Conservation (phyloP, 2,329 filamentous ascomycete species). For the Ophiostoma sp. region DNA sequence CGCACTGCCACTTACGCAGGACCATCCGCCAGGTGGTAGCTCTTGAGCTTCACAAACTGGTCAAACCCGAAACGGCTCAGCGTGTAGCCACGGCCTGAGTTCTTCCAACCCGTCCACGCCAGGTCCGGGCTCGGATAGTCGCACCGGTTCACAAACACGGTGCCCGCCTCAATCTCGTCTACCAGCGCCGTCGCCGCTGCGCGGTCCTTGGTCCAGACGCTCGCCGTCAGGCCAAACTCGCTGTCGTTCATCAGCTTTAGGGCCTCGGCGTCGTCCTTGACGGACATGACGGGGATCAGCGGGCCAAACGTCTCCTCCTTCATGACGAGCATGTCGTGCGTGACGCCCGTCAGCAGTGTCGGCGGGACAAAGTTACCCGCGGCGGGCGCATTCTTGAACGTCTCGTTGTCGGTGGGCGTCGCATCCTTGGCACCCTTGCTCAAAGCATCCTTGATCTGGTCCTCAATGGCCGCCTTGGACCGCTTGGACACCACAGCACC, state of each 20-base stretch:
- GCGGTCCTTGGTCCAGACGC: constrained; percentile 92
- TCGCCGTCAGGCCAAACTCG: constrained; percentile 92
- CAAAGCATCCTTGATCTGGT: constrained; percentile 80
- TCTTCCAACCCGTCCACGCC: constrained; percentile 98
- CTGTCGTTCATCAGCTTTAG: constrained; percentile 89
- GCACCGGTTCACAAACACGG: constrained; percentile 92
- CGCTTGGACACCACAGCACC: constrained; percentile 85
- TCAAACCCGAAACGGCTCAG: constrained; percentile 90
- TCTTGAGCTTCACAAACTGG: constrained; percentile 95
- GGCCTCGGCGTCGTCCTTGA: constrained; percentile 77
- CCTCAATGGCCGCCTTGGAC: constrained; percentile 72
- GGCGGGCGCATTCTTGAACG: constrained; percentile 70
- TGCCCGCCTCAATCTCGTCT: constrained; percentile 84
- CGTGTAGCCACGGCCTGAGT: constrained; percentile 89
- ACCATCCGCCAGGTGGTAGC: constrained; percentile 86
- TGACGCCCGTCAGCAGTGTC: constrained; percentile 75
- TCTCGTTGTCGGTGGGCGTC: constrained; percentile 70
- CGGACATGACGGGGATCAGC: constrained; percentile 86
- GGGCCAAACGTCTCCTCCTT: constrained; percentile 94
- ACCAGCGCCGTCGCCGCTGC: constrained; percentile 72
- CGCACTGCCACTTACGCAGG: constrained; percentile 37
- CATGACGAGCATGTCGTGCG: constrained; percentile 86
- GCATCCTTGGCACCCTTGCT: constrained; percentile 79
- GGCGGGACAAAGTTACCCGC: constrained; percentile 88
- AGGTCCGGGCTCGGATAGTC: constrained; percentile 90